Conservation (phyloP, 2,329 filamentous ascomycete genomes). For the Aspergillus hortae region DNA sequence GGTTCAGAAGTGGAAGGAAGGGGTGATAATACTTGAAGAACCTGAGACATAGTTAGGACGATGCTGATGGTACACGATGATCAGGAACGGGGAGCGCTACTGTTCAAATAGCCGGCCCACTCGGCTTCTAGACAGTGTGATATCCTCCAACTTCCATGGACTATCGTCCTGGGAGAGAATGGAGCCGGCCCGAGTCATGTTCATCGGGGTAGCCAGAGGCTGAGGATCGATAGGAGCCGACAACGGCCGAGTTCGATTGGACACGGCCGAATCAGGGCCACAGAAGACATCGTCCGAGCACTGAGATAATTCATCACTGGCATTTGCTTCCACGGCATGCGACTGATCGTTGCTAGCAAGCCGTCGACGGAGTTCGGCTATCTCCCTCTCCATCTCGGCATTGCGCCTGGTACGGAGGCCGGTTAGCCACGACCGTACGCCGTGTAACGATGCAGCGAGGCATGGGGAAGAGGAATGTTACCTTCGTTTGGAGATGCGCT, state of each 20-base stretch:
- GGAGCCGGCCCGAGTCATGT: slow-evolving; percentile 29
- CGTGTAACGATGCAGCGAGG: not conserved
- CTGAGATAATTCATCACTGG: slow-evolving; percentile 29
- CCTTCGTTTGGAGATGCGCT: slow-evolving; percentile 60
- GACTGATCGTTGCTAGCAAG: slow-evolving; percentile 34
- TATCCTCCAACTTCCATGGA: slow-evolving; percentile 50
- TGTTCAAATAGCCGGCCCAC: slow-evolving; percentile 43
- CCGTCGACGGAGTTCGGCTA: slow-evolving; percentile 46
- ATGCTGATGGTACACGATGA: not conserved
- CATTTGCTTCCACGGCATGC: slow-evolving; percentile 21
- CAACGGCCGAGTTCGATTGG: slow-evolving; percentile 26
- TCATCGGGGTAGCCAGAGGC: slow-evolving; percentile 30
- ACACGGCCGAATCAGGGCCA: slow-evolving; percentile 27
- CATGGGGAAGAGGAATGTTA: slow-evolving; percentile 9
- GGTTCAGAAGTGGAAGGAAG: slow-evolving; percentile 60
- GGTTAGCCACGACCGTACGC: slow-evolving; percentile 6
- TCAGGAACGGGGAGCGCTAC: slow-evolving; percentile 23
- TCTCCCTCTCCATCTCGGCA: slow-evolving; percentile 60
- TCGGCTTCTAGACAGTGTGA: slow-evolving; percentile 34
- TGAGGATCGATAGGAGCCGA: slow-evolving; percentile 33
- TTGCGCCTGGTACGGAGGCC: slow-evolving; percentile 47
- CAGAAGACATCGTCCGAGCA: slow-evolving; percentile 33
- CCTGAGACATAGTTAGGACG: slow-evolving; percentile 37
- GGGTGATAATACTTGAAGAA: slow-evolving; percentile 63
- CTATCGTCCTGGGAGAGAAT: slow-evolving; percentile 36